Evolutionary conservation across 2,329 filamentous ascomycete genomes (phyloP), one percentile per base, ranked within the genome.

Genomic region (Aspergillus aculeatus): DNA sequence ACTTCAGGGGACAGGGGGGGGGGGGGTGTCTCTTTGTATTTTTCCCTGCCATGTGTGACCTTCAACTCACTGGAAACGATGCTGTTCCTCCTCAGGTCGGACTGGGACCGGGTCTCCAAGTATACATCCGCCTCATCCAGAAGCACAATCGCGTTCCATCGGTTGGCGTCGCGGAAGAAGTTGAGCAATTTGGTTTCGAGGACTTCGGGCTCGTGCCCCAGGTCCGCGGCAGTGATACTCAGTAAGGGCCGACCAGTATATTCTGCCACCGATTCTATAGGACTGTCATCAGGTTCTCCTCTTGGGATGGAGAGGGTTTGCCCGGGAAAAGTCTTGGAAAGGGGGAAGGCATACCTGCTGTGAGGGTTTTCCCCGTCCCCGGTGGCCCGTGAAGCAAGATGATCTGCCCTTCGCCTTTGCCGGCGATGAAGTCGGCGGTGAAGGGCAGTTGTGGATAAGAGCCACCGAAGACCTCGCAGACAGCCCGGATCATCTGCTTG

Each of bases 71-170:
- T 49, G 2, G 54, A 56, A 5, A 56, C 54, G 19, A 56, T 49
- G 16, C 44, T 49, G 44, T 56, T 56, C 23, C 54, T 5, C 29
- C n/a, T 11, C 9, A 56, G 26, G 21, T 59, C 23, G 7, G 47
- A 21, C 5, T 23, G 24, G 4, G 51, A 55, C n/a, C 57, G 57
- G 10, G 21, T 44, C 23, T 56, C 58, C 24, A 61, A 47, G 41
- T 58, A 63, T 2, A 63, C 57, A 56, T 65, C 59, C 3, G 54
- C 59, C 50, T 63, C 56, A 35, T 65, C 63, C 4, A 63, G 31
- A 10, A 63, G 59, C 4, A 63, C 52, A 1, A 63, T 32, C 4
- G 61, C 59, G 9, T 57, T 56, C 56, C 49, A 62, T 23, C 55
- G 49, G 3, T 56, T 61, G 3, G 50, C 56, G 12, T 59, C 41